Conservation (phyloP, 805 yeast species). For the Saccharomycopsis amapae region DNA sequence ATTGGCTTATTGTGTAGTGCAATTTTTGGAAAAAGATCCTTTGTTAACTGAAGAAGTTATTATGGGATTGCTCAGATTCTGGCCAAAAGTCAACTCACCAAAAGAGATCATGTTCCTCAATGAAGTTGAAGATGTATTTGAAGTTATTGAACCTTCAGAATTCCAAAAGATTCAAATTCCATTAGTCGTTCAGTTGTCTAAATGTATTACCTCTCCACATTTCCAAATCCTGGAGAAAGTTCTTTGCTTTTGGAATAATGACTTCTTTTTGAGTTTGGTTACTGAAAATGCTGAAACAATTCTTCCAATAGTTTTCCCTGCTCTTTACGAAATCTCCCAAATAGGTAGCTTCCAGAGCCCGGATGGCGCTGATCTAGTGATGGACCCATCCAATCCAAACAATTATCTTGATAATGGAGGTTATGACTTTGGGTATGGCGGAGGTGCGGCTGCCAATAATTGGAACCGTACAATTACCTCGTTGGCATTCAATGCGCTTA, state of each 20-base stretch:
- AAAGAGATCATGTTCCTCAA: constrained; percentile 94
- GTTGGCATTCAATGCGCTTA: constrained; percentile 84
- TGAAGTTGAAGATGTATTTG: constrained; percentile 94
- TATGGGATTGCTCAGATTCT: constrained; percentile 83
- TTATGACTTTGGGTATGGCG: constrained; percentile 22
- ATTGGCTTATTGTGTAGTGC: constrained; percentile 93
- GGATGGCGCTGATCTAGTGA: not conserved
- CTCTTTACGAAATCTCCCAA: constrained; percentile 78
- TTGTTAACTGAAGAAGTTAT: constrained; percentile 90
- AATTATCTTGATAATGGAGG: constrained; percentile 24
- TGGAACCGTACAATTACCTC: constrained; percentile 95
- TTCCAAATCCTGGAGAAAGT: constrained; percentile 97
- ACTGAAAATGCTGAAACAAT: constrained; percentile 91
- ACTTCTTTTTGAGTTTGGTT: constrained; percentile 81
- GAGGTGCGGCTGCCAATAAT: constrained; percentile 30
- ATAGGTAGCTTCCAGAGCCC: constrained; percentile 9
- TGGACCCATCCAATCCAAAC: constrained; percentile 3
- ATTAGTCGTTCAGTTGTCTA: constrained; percentile 85
- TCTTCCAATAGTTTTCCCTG: constrained; percentile 84
- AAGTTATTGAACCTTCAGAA: constrained; percentile 90
- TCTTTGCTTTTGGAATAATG: constrained; percentile 89
- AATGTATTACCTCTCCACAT: constrained; percentile 90
- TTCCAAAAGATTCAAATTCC: constrained; percentile 90
- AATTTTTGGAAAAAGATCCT: constrained; percentile 93
- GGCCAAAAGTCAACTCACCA: constrained; percentile 95